These are phyloP conservation scores for Incumbomyces delicatus DNA, from an alignment of 2,329 filamentous ascomycete species.

Conservation along the genomic window DNA sequence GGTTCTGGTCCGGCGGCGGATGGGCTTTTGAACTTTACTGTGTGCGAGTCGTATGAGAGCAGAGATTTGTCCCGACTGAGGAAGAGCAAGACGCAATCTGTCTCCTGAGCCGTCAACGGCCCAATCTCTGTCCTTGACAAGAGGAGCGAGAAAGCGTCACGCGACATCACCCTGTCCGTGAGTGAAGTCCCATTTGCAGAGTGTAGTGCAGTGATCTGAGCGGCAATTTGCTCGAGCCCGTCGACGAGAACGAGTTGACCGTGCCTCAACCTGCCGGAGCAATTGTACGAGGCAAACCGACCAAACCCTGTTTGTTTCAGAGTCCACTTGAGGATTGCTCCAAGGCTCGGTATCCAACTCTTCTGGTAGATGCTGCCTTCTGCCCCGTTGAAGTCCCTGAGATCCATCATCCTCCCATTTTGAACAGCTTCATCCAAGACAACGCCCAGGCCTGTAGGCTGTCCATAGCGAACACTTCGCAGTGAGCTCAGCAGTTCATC, in stretches of 20 bases:
- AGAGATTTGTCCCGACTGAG: slow-evolving; percentile 56
- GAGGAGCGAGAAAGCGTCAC: slow-evolving; percentile 51
- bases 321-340: slow-evolving; percentile 66
- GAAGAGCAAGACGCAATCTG: slow-evolving; percentile 61
- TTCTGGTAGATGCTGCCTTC: slow-evolving; percentile 62
- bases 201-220: slow-evolving; percentile 9
- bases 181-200: slow-evolving; percentile 7
- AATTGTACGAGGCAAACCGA: slow-evolving; percentile 32
- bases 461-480: slow-evolving; percentile 67
- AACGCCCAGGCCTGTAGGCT: slow-evolving; percentile 67
- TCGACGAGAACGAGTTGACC: slow-evolving; percentile 40
- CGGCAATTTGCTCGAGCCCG: slow-evolving; percentile 44
- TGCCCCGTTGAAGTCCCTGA: slow-evolving; percentile 56
- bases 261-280: slow-evolving; percentile 27
- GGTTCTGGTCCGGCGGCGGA: slow-evolving; percentile 23
- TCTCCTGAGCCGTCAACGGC: slow-evolving; percentile 43
- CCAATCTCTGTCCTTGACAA: slow-evolving; percentile 45
- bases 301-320: slow-evolving; percentile 58
- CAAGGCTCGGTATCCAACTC: slow-evolving; percentile 60
- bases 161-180: slow-evolving; percentile 25
- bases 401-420: slow-evolving; percentile 58
- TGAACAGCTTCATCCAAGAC: slow-evolving; percentile 69
- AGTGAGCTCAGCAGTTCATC: slow-evolving; percentile 61
- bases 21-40: slow-evolving; percentile 61
- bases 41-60: slow-evolving; percentile 42